Percentiles rank a stretch among this genome's conserved stretches.
Evolutionary conservation across 331 rosid genomes (phyloP).

Genomic region (Dryas integrifolia): DNA sequence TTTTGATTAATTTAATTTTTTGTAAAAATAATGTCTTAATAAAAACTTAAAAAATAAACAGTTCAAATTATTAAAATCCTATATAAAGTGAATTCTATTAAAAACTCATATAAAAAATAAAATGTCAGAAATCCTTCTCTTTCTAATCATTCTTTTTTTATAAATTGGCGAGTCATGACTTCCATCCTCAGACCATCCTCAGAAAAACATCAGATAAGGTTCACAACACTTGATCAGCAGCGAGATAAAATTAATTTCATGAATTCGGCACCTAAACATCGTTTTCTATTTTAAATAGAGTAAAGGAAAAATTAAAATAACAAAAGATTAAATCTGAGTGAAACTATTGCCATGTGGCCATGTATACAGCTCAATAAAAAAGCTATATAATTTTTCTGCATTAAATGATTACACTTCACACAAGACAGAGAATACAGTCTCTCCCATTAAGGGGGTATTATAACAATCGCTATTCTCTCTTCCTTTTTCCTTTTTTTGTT

Average conservation of each 20-base stretch:
- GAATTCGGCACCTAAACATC: not conserved
- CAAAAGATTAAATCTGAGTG: not conserved
- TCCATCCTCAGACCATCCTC: not conserved
- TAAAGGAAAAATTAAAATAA: not conserved
- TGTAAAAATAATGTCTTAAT: too few relatives aligned
- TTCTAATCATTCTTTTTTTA: not conserved
- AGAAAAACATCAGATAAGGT: not conserved
- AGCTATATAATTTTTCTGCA: not conserved
- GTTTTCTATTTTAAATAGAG: not conserved
- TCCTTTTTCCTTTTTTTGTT: too few relatives aligned
- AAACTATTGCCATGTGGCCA: not conserved
- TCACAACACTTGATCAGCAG: not conserved
- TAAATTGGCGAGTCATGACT: not conserved
- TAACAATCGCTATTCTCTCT: slow-evolving; percentile 29
- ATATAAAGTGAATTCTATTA: too few relatives aligned
- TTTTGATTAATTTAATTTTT: too few relatives aligned
- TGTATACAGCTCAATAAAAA: not conserved
- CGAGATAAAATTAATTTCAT: not conserved
- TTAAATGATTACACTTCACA: slow-evolving; percentile 26
- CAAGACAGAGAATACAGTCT: slow-evolving; percentile 31
- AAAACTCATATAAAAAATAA: too few relatives aligned
- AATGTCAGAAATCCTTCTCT: too few relatives aligned
- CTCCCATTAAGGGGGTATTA: slow-evolving; percentile 32
- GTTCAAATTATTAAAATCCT: too few relatives aligned
- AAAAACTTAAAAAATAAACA: too few relatives aligned